Conservation (phyloP, 495 filamentous ascomycete genomes). For the Chaetomium fimeti region DNA sequence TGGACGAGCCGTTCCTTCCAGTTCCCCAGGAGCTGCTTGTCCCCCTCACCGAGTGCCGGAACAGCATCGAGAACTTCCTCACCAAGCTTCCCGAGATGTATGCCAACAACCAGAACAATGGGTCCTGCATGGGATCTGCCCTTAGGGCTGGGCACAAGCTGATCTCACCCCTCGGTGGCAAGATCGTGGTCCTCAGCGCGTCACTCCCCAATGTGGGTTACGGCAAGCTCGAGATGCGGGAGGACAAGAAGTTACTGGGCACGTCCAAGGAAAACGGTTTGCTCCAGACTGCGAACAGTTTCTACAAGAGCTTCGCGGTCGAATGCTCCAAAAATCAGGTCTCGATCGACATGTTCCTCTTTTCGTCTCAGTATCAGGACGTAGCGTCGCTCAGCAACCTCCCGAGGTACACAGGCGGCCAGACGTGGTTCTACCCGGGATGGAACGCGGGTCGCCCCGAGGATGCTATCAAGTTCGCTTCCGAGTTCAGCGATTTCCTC, state of each 20-base stretch:
- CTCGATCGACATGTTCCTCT: constrained; percentile 98
- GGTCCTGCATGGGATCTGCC: constrained; percentile 89
- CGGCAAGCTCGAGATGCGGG: constrained; percentile 88
- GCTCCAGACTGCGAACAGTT: constrained; percentile 86
- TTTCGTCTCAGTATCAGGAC: constrained; percentile 95
- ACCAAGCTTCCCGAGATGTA: constrained; percentile 95
- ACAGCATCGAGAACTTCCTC: constrained; percentile 88
- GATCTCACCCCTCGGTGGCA: constrained; percentile 88
- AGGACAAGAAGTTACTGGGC: constrained; percentile 94
- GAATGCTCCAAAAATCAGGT: constrained; percentile 99
- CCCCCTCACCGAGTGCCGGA: constrained; percentile 81
- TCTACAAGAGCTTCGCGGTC: constrained; percentile 99
- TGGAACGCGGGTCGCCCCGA: constrained; percentile 93
- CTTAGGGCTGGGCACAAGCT: constrained; percentile 91
- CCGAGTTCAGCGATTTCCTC: constrained; percentile 93
- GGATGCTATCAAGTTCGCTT: constrained; percentile 95
- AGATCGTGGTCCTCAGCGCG: constrained; percentile 86
- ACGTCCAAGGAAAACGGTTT: constrained; percentile 86
- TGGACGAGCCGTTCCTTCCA: constrained; percentile 96
- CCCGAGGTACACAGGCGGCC: constrained; percentile 92
- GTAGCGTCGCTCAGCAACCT: constrained; percentile 93
- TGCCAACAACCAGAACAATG: constrained; percentile 81
- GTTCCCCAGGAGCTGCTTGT: constrained; percentile 92
- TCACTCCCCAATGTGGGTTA: constrained; percentile 87
- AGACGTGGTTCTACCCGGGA: constrained; percentile 97